phyloP scores from a whole-genome alignment of 768 basidiomycete species.

The Crassisporium funariophilum region DNA sequence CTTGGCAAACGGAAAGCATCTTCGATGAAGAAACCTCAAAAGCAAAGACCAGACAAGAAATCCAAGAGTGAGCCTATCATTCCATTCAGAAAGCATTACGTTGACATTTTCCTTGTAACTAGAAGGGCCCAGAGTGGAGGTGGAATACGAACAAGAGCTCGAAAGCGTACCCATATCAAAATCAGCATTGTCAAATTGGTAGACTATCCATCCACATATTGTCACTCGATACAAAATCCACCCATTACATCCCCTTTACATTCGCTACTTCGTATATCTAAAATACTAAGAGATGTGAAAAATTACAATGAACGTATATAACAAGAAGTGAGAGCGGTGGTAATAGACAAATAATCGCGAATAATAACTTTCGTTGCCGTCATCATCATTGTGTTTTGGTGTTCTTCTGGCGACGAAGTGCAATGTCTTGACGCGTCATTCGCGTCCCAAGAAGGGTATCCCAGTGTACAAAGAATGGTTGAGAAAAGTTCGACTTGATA shows the following conservation, averaged over 20 bases:
- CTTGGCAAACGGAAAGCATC: conserved; percentile 74
- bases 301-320: too few relatives aligned
- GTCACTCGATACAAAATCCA: not conserved
- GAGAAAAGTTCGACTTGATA: conserved; percentile 94
- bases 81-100: not conserved
- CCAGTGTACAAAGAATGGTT: conserved; percentile 97
- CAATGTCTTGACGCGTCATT: conserved; percentile 72
- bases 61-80: conserved; percentile 52
- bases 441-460: conserved; percentile 83
- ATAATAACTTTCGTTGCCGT: too few relatives aligned
- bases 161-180: conserved; percentile 63
- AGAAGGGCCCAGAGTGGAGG: conserved; percentile 85
- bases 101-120: conserved; percentile 6
- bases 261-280: too few relatives aligned
- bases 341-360: not conserved
- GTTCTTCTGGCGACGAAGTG: conserved; percentile 45
- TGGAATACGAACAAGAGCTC: conserved; percentile 96
- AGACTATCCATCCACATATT: conserved; percentile 17
- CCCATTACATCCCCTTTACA: not conserved
- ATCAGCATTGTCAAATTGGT: conserved; percentile 57
- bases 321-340: too few relatives aligned
- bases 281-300: too few relatives aligned
- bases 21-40: conserved; percentile 41
- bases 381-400: conserved; percentile 25
- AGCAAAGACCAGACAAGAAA: conserved; percentile 62